Base-by-base conservation (phyloP, 306 rosid species). In the Ormosia semicastrata region DNA sequence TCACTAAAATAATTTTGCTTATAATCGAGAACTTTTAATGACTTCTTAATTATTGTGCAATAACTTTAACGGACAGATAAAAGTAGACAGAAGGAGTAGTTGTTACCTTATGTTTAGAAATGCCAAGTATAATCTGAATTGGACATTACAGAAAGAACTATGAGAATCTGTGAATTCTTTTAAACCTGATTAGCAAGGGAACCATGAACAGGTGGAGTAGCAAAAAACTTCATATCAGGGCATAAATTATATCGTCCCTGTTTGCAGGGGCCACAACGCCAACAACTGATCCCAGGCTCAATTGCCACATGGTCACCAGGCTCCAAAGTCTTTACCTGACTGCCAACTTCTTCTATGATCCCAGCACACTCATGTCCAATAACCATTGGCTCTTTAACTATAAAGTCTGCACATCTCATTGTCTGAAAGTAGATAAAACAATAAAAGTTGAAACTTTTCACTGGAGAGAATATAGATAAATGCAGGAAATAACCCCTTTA, bases 351-450 rank as follows among this genome's bases (percentile, higher is more conserved):
- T 78, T 89, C 98, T 59, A 94, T 84, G 56, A 91, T 83, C 85
- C 98, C 98, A 67, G 97, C 97, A 79, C 98, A 92, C 88, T 94
- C 98, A 78, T 94, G 98, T 67, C 98, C 98, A 59, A 94, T 91
- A 3, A 92, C 97, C 97, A 94, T 94, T 47, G 98, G 98, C 88
- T 94, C 97, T 84, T 83, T 87, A 41, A 92, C 97, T 33, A 92
- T 39, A 64, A 85, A 92, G 81, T 94, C 89, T 36, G 98, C 98
- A 67, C 82, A 85, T 82, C 89, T 92, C 93, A 94, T 2, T 30
- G 87, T 81, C 98, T 94, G 89, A 76, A 71, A 81, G 68, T 17
- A 80, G 32, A 84, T 8, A 8, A 63, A 85, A 62, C 57, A 83
- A 75, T 24, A 66, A 41, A 78, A 54, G 47, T 66, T 49, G 24